These are phyloP conservation scores for sorghum (Sorghum bicolor) DNA, from an alignment of 176 grass and related monocot genomes.

Conservation along the genomic window DNA sequence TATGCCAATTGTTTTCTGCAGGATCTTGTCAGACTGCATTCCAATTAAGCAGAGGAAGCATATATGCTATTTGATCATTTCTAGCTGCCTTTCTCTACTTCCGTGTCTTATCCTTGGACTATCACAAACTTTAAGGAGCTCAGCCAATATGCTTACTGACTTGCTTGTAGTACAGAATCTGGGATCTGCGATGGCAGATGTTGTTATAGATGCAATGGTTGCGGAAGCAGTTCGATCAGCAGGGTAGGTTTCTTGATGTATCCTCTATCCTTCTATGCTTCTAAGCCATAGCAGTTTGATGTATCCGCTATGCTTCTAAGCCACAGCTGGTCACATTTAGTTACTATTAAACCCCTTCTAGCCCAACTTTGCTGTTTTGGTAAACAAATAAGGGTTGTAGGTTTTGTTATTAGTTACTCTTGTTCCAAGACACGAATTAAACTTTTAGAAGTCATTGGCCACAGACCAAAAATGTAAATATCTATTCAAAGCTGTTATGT, in stretches of 20 bases:
- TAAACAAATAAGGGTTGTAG: not conserved
- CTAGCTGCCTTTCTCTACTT: slow-evolving; percentile 61
- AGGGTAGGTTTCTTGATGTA: slow-evolving; percentile 34
- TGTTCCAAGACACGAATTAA: not conserved
- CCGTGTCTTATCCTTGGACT: slow-evolving; percentile 63
- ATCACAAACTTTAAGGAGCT: slow-evolving; percentile 47
- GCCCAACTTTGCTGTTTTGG: not conserved
- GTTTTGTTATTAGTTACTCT: not conserved
- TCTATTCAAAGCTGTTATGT: slow-evolving; percentile 4
- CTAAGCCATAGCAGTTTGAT: not conserved
- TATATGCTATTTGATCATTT: slow-evolving; percentile 65
- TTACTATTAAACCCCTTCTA: not conserved
- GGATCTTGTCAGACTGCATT: slow-evolving; percentile 75
- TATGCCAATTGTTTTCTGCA: slow-evolving; percentile 25
- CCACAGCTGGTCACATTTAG: not conserved
- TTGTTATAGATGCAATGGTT: slow-evolving; percentile 85
- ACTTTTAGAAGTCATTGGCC: not conserved
- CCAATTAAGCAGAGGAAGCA: slow-evolving; percentile 64
- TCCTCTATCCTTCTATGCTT: not conserved
- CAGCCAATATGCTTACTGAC: slow-evolving; percentile 48
- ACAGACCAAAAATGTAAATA: not conserved
- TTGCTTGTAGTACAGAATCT: slow-evolving; percentile 63
- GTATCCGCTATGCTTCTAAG: not conserved
- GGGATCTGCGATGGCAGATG: slow-evolving; percentile 80
- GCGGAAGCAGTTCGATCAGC: slow-evolving; percentile 66